These are phyloP conservation scores for Rhizopus sp. DNA, from an alignment of 371 early-diverging fungal species.

Conservation along the genomic window DNA sequence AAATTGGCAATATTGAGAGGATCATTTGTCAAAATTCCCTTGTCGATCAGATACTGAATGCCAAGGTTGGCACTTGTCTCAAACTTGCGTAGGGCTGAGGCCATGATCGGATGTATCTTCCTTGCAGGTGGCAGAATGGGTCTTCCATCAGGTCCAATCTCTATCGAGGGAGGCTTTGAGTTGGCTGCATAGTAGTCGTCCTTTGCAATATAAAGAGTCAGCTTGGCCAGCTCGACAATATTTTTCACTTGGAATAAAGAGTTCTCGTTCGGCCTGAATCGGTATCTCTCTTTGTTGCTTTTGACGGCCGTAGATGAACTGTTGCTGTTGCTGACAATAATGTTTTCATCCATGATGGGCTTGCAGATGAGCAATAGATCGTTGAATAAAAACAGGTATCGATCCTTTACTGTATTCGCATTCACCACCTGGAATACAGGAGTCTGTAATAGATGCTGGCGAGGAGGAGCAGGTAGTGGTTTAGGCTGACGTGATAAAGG, in stretches of 20 bases:
- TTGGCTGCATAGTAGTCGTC: slow-evolving; percentile 44
- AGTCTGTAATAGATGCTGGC: slow-evolving; percentile 73
- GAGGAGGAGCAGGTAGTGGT: slow-evolving; percentile 36
- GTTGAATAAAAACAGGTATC: slow-evolving; percentile 79
- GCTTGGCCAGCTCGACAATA: slow-evolving; percentile 56
- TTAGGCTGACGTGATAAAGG: slow-evolving; percentile 8
- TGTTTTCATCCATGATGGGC: slow-evolving; percentile 52
- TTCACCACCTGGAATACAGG: slow-evolving; percentile 78
- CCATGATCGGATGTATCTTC: slow-evolving; percentile 62
- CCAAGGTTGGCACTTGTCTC: slow-evolving; percentile 70
- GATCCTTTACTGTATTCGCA: slow-evolving; percentile 69
- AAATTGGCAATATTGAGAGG: slow-evolving; percentile 82
- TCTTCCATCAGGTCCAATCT: slow-evolving; percentile 21
- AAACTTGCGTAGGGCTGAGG: slow-evolving; percentile 68
- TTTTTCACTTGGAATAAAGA: slow-evolving; percentile 67
- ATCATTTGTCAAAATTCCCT: slow-evolving; percentile 66
- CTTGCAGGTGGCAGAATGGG: slow-evolving; percentile 38
- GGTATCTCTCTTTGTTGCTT: slow-evolving; percentile 19
- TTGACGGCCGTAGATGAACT: slow-evolving; percentile 14
- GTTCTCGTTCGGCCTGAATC: slow-evolving; percentile 50
- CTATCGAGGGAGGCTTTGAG: slow-evolving; percentile 9
- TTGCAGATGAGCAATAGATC: slow-evolving; percentile 81
- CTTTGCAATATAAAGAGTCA: slow-evolving; percentile 54
- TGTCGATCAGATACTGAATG: slow-evolving; percentile 71
- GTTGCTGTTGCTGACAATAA: slow-evolving; percentile 33